phyloP scores from a whole-genome alignment of 345 rosid species.

The Gossypium herbaceum region DNA sequence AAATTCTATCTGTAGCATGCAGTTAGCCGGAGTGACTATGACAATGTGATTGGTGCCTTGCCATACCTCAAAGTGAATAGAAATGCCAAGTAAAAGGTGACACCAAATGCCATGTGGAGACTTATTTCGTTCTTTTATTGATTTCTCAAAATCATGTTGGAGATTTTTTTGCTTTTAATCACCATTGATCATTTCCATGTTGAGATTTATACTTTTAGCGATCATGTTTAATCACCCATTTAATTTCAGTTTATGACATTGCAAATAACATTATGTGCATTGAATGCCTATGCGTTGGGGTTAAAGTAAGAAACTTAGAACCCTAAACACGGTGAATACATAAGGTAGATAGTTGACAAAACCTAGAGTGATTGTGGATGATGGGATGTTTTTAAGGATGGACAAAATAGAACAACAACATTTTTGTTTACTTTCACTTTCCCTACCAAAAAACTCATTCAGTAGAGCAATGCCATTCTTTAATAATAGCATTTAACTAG shows the following conservation, averaged over 20 bases:
- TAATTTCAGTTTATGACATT: not conserved
- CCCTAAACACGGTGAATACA: too few species aligned
- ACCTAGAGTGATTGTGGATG: too few species aligned
- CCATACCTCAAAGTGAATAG: slow-evolving; percentile 89
- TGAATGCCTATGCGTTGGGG: not conserved
- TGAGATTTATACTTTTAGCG: not conserved
- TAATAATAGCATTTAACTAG: too few species aligned
- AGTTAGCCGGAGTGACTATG: slow-evolving; percentile 79
- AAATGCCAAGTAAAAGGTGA: slow-evolving; percentile 44
- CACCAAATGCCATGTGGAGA: slow-evolving; percentile 18
- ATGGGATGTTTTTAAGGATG: too few species aligned
- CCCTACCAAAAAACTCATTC: too few species aligned
- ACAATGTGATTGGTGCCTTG: slow-evolving; percentile 77
- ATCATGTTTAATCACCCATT: not conserved
- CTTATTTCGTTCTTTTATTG: not conserved
- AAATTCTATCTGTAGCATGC: slow-evolving; percentile 37
- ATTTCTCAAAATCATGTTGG: slow-evolving; percentile 16
- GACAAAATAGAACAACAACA: too few species aligned
- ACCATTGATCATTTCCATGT: not conserved
- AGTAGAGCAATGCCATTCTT: too few species aligned
- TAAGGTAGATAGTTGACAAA: too few species aligned
- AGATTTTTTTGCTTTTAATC: slow-evolving; percentile 7
- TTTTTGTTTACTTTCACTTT: too few species aligned
- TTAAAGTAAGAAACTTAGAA: not conserved
- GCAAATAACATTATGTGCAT: not conserved